Base-by-base conservation (phyloP, 2,329 filamentous ascomycete genomes). In the Westerdykella sp. region DNA sequence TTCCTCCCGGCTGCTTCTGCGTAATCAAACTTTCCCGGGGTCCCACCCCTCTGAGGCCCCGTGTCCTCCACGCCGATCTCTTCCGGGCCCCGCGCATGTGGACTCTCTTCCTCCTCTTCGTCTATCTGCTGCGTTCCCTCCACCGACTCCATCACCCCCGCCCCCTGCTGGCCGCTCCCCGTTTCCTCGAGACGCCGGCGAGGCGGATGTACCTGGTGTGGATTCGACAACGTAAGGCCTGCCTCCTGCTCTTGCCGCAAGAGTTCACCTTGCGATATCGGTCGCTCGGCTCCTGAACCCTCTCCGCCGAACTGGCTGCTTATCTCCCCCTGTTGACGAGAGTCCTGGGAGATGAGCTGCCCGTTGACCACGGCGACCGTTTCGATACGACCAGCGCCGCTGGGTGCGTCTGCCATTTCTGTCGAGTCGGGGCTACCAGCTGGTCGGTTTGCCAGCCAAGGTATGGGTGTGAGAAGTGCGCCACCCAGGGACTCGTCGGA, bases 401-500 rank as follows among this genome's bases (percentile, higher is more conserved):
- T 87, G 1, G 85, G 86, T 0, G 86, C 86, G 40, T 90, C 85
- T 28, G 90, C 86, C 13, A 85, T 88, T 69, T 88, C 83, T 0
- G 84, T 88, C 62, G 79, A 81, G 63, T 90, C 85, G 31, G 83
- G 87, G 15, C 72, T 72, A 57, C 83, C 79, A 12, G 78, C 69
- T 34, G 66, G 49, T 28, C 59, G 52, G 46, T 65, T 59, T 44
- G 68, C 56, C 40, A 97, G 72, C 93, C 93, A 98, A 0, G 90
- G 87, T 44, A 98, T 97, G 1, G 91, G 93, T 1, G 91, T 97
- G 39, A 98, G 74, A 14, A 96, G 74, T 0, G 93, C 93, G 6
- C 93, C 93, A 16, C 91, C 91, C 1, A 97, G 73, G 11, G 84
- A 85, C 63, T 96, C 91, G 56, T 97, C 91, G 39, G 85, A 88